Evolutionary conservation across 2,329 filamentous ascomycete species (phyloP).

Genomic region (Ophiostoma australiae): DNA sequence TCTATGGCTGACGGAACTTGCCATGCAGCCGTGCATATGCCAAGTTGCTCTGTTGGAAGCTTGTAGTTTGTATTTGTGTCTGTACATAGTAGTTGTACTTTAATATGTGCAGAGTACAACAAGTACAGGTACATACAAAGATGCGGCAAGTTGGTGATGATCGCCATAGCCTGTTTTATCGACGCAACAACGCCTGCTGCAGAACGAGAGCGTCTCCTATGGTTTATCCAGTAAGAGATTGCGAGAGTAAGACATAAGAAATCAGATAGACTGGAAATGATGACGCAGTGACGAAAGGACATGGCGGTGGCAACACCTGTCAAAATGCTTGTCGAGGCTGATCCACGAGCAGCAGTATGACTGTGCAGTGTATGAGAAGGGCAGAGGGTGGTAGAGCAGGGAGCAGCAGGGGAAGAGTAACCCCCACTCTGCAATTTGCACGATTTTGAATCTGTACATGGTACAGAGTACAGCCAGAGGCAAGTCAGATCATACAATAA

Average conservation of each 20-base stretch:
- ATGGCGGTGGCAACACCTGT: not conserved
- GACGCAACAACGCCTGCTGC: too few species aligned
- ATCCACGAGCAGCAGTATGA: not conserved
- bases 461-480: not conserved
- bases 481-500: conserved; percentile 1
- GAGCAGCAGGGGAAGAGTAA: not conserved
- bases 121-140: too few species aligned
- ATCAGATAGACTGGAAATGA: not conserved
- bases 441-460: not conserved
- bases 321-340: not conserved
- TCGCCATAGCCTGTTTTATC: too few species aligned
- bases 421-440: not conserved
- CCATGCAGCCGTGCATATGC: not conserved
- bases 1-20: conserved; percentile 8
- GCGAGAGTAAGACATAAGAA: too few species aligned
- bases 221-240: too few species aligned
- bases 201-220: too few species aligned
- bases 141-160: too few species aligned
- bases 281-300: not conserved
- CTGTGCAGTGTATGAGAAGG: too few species aligned
- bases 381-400: too few species aligned
- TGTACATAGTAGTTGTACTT: not conserved
- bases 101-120: too few species aligned
- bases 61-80: not conserved
- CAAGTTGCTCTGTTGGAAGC: not conserved